Conservation (phyloP, 169 alveolate species). For the Eimeria acervulina region DNA sequence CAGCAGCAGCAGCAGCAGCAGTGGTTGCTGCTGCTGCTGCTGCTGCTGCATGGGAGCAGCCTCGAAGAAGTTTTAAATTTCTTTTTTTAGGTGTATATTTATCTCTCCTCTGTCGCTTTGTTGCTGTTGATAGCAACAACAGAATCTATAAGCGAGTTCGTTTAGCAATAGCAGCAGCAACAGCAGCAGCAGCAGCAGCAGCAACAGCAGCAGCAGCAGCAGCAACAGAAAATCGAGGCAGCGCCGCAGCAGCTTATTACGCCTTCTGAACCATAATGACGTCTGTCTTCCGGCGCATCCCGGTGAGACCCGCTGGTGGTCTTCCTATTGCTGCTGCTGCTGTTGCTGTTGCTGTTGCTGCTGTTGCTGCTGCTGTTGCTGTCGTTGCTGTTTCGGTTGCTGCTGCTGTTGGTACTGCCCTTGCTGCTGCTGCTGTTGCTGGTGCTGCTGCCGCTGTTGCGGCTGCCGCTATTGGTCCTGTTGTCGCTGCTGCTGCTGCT, state of each 20-base stretch:
- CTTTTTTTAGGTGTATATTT: not conserved
- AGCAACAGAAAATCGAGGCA: not conserved
- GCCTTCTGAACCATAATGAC: not conserved
- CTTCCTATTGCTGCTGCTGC: not conserved
- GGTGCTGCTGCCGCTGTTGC: not conserved
- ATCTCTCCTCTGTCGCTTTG: not conserved
- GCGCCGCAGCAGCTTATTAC: not conserved
- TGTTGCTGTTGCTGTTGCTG: not conserved
- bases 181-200: not conserved
- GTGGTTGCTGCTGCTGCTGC: not conserved
- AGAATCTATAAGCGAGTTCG: not conserved
- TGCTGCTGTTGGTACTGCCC: not conserved
- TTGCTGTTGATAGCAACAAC: not conserved
- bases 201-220: slow-evolving; percentile 12
- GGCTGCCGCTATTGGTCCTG: not conserved
- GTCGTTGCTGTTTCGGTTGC: not conserved
- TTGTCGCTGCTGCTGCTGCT: not conserved
- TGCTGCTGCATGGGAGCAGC: not conserved
- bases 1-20: not conserved
- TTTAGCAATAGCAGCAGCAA: not conserved
- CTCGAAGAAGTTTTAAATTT: no score
- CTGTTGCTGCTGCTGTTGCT: no score
- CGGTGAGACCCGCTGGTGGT: not conserved
- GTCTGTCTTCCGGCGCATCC: slow-evolving; percentile 4
- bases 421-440: not conserved